These are phyloP conservation scores for Synchytrium microbalum DNA, from an alignment of 371 early-diverging fungal genomes.

Conservation along the genomic window DNA sequence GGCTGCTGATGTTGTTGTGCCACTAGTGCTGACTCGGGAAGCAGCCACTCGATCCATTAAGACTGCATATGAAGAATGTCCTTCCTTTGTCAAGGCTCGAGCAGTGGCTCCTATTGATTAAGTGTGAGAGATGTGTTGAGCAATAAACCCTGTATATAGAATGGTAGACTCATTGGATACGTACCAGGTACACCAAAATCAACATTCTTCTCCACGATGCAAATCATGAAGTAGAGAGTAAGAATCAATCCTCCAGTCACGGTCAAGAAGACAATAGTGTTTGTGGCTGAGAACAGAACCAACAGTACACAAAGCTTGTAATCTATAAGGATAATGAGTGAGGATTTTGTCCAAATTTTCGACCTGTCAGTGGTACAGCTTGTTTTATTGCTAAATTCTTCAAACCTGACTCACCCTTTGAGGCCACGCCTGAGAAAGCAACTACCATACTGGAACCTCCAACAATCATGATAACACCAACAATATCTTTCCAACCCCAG, in stretches of 20 bases:
- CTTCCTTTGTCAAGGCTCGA: background rate
- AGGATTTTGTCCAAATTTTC: background rate
- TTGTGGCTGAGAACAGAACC: constrained; percentile 54
- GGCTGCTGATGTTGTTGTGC: no score
- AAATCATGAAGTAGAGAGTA: constrained; percentile 43
- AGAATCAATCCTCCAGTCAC: constrained; percentile 50
- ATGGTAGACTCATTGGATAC: no score
- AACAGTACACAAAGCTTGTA: constrained; percentile 70
- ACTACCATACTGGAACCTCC: constrained; percentile 71
- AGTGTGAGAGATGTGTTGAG: no score
- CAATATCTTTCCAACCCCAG: constrained; percentile 59
- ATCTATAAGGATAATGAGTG: constrained; percentile 32
- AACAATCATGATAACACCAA: constrained; percentile 69
- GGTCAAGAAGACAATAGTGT: constrained; percentile 62
- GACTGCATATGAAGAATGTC: background rate
- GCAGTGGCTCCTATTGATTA: no score
- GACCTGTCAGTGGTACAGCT: no score
- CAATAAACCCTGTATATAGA: no score
- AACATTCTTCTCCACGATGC: constrained; percentile 59
- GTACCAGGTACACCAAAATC: constrained; percentile 30
- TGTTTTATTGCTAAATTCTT: no score
- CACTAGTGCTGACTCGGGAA: background rate
- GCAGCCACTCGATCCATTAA: background rate
- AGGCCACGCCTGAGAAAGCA: constrained; percentile 50
- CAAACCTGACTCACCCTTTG: constrained; percentile 13